Percentiles rank a stretch among this genome's conserved stretches.
These are phyloP conservation scores for Malassezia sympodialis DNA, from an alignment of 1,284 basidiomycete species.

Conservation along the genomic window DNA sequence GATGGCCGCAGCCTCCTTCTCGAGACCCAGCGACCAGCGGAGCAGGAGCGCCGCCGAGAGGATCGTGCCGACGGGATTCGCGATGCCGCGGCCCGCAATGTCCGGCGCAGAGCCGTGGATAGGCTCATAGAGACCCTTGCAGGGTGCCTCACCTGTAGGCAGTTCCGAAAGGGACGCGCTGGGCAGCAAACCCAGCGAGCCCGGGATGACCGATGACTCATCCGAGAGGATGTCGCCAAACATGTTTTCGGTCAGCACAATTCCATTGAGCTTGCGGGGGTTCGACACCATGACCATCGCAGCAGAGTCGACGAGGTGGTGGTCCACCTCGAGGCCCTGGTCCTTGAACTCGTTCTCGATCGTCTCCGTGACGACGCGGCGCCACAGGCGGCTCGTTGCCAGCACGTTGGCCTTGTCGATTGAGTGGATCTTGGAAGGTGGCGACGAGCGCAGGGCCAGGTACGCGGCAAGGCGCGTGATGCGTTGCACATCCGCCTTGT, in stretches of 20 bases:
- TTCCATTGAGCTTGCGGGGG: constrained; percentile 88
- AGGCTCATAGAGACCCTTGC: constrained; percentile 84
- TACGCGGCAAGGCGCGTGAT: constrained; percentile 92
- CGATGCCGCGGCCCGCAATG: constrained; percentile 86
- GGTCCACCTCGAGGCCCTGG: constrained; percentile 49
- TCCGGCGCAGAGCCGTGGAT: constrained; percentile 71
- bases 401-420: constrained; percentile 99
- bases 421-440: constrained; percentile 79
- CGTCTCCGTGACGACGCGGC: constrained; percentile 54
- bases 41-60: constrained; percentile 90
- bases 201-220: constrained; percentile 92
- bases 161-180: constrained; percentile 89
- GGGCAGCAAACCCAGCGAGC: constrained; percentile 87
- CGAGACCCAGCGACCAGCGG: constrained; percentile 78
- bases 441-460: constrained; percentile 69
- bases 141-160: constrained; percentile 61
- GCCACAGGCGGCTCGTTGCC: constrained; percentile 86
- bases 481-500: constrained; percentile 76
- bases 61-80: constrained; percentile 94
- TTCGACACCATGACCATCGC: constrained; percentile 90
- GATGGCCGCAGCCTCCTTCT: constrained; percentile 66
- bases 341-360: constrained; percentile 36
- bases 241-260: constrained; percentile 51
- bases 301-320: constrained; percentile 83
- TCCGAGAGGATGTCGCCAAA: constrained; percentile 68